phyloP scores from a whole-genome alignment of 306 rosid genomes.

The Lathyrus tuberosus region DNA sequence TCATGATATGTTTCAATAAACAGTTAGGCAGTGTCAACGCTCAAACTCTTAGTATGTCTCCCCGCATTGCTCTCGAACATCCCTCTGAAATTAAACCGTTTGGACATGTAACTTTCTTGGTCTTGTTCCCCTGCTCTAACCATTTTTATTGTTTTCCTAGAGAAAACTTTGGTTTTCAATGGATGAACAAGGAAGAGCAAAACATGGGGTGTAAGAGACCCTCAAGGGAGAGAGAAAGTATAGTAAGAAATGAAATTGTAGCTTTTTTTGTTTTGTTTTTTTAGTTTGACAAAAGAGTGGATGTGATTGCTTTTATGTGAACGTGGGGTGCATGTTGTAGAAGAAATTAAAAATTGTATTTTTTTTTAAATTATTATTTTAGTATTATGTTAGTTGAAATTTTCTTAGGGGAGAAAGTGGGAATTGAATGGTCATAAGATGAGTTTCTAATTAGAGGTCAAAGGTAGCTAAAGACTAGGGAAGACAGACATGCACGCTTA shows the following conservation, averaged over 20 bases:
- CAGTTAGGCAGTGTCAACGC: conserved; percentile 46
- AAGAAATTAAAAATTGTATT: conserved; percentile 34
- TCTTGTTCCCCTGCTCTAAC: conserved; percentile 54
- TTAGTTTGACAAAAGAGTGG: conserved; percentile 53
- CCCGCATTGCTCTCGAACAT: conserved; percentile 40
- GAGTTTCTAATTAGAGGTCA: conserved; percentile 61
- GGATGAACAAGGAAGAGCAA: conserved; percentile 50
- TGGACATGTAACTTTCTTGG: conserved; percentile 48
- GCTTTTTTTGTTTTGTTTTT: conserved; percentile 4
- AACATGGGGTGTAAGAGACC: conserved; percentile 49
- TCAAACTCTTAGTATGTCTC: conserved; percentile 61
- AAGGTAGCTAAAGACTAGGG: conserved; percentile 50
- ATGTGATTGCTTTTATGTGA: conserved; percentile 50
- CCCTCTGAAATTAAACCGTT: conserved; percentile 49
- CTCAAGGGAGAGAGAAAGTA: conserved; percentile 33
- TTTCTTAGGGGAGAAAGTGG: conserved; percentile 4
- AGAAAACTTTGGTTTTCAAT: conserved; percentile 10
- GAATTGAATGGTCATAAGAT: conserved; percentile 65
- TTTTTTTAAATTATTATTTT: not conserved
- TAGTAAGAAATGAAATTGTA: conserved; percentile 32
- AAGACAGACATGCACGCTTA: conserved; percentile 43
- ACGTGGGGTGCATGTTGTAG: conserved; percentile 85
- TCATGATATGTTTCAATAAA: not conserved
- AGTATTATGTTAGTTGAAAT: conserved; percentile 22
- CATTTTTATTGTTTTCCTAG: conserved; percentile 41